Evolutionary conservation across 108 stramenopile genomes (phyloP), one percentile per base, ranked within the genome.

Genomic region (Pseudonitzschia delicatissima): DNA sequence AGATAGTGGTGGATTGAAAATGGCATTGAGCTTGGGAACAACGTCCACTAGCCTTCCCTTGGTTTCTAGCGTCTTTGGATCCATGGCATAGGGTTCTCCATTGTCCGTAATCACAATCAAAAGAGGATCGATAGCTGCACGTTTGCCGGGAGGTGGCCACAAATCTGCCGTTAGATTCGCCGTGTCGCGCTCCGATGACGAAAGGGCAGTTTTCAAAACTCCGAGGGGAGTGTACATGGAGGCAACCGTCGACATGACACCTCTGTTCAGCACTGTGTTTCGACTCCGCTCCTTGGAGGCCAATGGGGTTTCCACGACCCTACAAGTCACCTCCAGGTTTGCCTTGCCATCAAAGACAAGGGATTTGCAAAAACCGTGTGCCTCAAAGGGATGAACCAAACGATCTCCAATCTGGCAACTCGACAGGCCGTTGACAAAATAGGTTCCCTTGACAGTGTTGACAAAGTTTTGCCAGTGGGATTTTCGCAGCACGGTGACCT

Each of bases 81-180:
- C 50, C 12, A 51, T 12, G 3, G 50, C 50, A 51, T 51, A 51
- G 12, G 50, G 50, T 31, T 51, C 50, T 28, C 50, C 50, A 25
- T 51, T 51, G 27, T 51, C 50, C 4, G 50, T 51, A 23, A n/a
- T 23, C 4, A 51, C 50, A 6, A 51, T 25, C 4, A 51, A 23
- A 0, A 51, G 21, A 18, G 50, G 50, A 51, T 51, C 50, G 4
- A 51, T 51, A 12, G 50, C 25, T 23, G 50, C 12, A n/a, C 27
- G 23, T 0, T 25, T 12, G 27, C 5, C 27, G 5, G n/a, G 7
- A 20, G 13, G 6, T 1, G 48, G 1, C 50, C 50, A 51, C 12
- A 51, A 23, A 23, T 51, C 23, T 12, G 50, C 50, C 5, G 23
- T 23, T 23, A 51, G 9, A 51, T 51, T 51, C 1, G 50, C 50